These are phyloP conservation scores for Lecanoromycetidae sp. DNA, from an alignment of 2,329 filamentous ascomycete genomes.

Conservation along the genomic window DNA sequence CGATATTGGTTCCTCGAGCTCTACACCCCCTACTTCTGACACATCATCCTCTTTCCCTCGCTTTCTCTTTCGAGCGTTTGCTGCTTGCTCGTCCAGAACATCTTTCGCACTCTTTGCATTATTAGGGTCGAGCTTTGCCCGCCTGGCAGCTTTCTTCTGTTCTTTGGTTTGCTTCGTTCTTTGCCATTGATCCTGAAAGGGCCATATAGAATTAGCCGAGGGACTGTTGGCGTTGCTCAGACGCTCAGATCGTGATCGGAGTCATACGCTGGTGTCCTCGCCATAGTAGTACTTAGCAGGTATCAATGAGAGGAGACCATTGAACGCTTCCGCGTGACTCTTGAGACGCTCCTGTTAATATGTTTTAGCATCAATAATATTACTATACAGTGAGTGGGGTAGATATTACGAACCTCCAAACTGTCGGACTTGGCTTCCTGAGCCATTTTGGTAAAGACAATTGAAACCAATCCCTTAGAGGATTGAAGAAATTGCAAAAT, in stretches of 20 bases:
- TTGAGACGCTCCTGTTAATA: conserved; percentile 34
- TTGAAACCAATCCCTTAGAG: too few relatives aligned
- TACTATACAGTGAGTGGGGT: too few relatives aligned
- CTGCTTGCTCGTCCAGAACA: conserved; percentile 37
- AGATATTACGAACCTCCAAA: conserved; percentile 8
- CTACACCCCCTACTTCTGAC: conserved; percentile 40
- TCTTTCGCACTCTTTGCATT: conserved; percentile 86
- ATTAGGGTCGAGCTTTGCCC: conserved; percentile 82
- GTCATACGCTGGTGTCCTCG: conserved; percentile 67
- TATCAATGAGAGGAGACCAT: conserved; percentile 35
- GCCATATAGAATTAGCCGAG: background rate
- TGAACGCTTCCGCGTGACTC: conserved; percentile 24
- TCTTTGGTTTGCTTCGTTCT: conserved; percentile 93
- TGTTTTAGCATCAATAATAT: background rate
- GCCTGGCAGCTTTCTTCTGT: conserved; percentile 67
- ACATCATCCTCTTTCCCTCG: conserved; percentile 22
- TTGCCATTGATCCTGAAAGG: conserved; percentile 78
- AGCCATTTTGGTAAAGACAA: too few relatives aligned
- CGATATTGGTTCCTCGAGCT: conserved; percentile 51
- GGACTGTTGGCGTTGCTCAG: background rate
- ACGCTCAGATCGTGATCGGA: background rate
- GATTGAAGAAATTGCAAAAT: too few relatives aligned
- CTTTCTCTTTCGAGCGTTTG: conserved; percentile 17
- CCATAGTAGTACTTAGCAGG: conserved; percentile 86
- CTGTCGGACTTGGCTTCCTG: conserved; percentile 10